These are phyloP conservation scores for Tritrichomonas foetus DNA, from an alignment of 208 protist species.

Conservation along the genomic window DNA sequence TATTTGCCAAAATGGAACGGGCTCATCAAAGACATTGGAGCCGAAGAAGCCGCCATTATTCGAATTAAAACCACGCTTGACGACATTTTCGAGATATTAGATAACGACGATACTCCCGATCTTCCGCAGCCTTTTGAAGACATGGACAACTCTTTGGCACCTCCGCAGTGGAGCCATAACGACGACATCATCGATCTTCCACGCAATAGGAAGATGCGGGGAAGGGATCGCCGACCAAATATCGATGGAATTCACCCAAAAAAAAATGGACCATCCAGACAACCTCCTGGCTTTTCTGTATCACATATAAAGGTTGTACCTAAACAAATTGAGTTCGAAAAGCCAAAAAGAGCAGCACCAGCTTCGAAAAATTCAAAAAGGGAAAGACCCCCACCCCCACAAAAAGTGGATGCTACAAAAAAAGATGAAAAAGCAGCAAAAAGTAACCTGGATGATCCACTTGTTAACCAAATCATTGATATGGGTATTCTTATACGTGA, in stretches of 20 bases:
- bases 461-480: not conserved
- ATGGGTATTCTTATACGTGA: not conserved
- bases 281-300: not conserved
- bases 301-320: not conserved
- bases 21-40: not conserved
- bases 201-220: not conserved
- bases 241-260: not conserved
- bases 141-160: not conserved
- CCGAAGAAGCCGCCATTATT: not conserved
- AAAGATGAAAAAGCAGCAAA: not conserved
- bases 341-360: not conserved
- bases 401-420: not conserved
- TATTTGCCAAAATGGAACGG: not conserved
- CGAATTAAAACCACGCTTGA: not conserved
- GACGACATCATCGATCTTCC: not conserved
- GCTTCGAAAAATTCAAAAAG: too few species aligned
- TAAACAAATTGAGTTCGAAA: not conserved
- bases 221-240: not conserved
- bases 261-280: not conserved
- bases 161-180: not conserved
- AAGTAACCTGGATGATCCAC: not conserved
- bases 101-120: not conserved
- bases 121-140: not conserved
- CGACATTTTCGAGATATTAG: slow-evolving; percentile 2
- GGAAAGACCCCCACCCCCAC: not conserved